phyloP scores from a whole-genome alignment of 2,329 filamentous ascomycete species.

The Alternaria incomplexa region DNA sequence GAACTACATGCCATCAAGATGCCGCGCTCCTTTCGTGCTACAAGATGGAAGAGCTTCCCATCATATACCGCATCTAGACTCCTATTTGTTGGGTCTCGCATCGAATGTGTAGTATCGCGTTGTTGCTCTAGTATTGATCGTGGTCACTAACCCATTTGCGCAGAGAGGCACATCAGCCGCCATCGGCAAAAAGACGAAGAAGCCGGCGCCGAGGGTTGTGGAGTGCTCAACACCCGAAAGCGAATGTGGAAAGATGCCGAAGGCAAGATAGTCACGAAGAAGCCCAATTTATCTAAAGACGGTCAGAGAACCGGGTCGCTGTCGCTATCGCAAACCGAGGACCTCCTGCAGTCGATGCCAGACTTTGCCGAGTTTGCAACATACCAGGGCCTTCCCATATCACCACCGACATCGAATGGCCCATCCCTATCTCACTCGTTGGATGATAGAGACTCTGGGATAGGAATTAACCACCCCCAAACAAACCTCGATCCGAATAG shows the following conservation, averaged over 20 bases:
- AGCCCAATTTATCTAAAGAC: conserved; percentile 32
- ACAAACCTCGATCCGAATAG: conserved; percentile 25
- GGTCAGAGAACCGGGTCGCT: conserved; percentile 9
- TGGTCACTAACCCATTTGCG: conserved; percentile 26
- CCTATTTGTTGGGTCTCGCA: not conserved
- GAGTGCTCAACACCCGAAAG: conserved; percentile 58
- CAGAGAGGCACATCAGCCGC: conserved; percentile 64
- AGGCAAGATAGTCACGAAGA: conserved; percentile 59
- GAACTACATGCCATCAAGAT: not conserved
- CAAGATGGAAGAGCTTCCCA: not conserved
- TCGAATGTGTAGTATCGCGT: not conserved
- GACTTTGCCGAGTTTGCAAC: conserved; percentile 30
- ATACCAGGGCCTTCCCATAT: conserved; percentile 38
- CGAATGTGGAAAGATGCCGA: conserved; percentile 62
- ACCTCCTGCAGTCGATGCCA: conserved; percentile 21
- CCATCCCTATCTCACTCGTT: conserved; percentile 34
- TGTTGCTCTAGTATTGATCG: not conserved
- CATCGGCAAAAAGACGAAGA: conserved; percentile 63
- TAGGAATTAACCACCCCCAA: conserved; percentile 25
- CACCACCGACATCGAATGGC: conserved; percentile 42
- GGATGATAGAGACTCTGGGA: conserved; percentile 38
- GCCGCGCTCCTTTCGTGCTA: not conserved
- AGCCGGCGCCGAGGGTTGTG: conserved; percentile 60
- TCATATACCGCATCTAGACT: not conserved
- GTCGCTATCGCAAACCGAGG: conserved; percentile 9